These are phyloP conservation scores for Debaryomyces robertsiae DNA, from an alignment of 1,139 yeast genomes.

Conservation along the genomic window DNA sequence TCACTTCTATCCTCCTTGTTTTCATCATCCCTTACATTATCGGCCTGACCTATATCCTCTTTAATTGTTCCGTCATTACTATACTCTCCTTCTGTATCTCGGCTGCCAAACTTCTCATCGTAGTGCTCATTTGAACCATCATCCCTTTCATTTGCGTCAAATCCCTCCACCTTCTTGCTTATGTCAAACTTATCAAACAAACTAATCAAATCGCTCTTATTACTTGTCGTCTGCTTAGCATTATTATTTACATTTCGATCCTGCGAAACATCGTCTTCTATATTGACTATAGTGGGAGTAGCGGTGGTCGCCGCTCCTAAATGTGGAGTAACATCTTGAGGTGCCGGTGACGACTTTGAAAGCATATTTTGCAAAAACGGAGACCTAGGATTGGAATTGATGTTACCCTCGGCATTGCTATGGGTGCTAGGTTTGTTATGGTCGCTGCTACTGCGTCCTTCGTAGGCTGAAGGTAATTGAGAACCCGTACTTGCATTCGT, in stretches of 20 bases:
- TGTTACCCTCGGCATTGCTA: no score
- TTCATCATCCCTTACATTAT: neutral
- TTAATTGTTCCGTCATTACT: neutral
- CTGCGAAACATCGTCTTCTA: conserved; percentile 17
- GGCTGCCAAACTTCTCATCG: conserved; percentile 6
- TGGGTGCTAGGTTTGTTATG: conserved; percentile 8
- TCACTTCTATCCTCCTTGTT: neutral
- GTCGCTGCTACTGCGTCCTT: conserved; percentile 23
- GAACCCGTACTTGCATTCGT: conserved; percentile 37
- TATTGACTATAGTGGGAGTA: conserved; percentile 31
- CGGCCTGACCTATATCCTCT: conserved; percentile 1
- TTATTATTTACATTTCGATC: neutral
- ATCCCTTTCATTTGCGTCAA: conserved; percentile 12
- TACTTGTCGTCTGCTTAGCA: neutral
- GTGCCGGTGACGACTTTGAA: conserved; percentile 16
- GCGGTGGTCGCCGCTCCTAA: conserved; percentile 17
- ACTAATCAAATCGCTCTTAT: conserved; percentile 35
- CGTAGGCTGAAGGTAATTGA: conserved; percentile 18
- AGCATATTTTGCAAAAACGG: conserved; percentile 26
- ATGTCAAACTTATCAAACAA: conserved; percentile 46
- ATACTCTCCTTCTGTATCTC: conserved; percentile 11
- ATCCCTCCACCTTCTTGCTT: conserved; percentile 15
- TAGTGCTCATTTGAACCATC: conserved; percentile 11
- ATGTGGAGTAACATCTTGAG: conserved; percentile 12
- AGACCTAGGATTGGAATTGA: conserved; percentile 15